Conservation (phyloP, 2,329 filamentous ascomycete genomes). For the Pezicula carpinea region DNA sequence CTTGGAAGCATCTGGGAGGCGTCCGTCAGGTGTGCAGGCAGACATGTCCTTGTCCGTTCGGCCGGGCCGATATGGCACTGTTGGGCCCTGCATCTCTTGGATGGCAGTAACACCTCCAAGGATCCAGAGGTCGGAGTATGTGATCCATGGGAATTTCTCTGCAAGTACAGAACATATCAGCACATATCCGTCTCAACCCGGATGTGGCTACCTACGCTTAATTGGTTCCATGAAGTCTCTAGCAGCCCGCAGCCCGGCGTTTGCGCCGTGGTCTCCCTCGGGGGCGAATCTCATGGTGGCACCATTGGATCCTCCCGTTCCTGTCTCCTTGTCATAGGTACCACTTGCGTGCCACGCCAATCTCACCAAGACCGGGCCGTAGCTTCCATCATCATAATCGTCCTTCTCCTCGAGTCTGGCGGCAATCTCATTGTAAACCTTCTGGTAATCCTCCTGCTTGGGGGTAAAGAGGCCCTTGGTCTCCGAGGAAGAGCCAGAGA, state of each 20-base stretch:
- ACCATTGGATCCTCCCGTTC: conserved; percentile 90
- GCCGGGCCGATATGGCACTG: conserved; percentile 83
- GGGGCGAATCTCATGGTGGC: conserved; percentile 95
- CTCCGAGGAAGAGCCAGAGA: conserved; percentile 32
- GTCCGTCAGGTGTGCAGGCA: conserved; percentile 90
- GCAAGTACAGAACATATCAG: conserved; percentile 15
- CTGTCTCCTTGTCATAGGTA: conserved; percentile 84
- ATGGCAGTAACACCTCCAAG: conserved; percentile 79
- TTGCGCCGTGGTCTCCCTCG: conserved; percentile 86
- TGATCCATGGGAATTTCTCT: conserved; percentile 90
- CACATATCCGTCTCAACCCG: background rate
- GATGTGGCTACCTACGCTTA: conserved; percentile 54
- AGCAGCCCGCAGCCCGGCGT: conserved; percentile 80
- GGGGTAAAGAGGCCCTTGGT: conserved; percentile 59
- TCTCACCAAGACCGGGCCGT: conserved; percentile 84
- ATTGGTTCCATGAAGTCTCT: conserved; percentile 91
- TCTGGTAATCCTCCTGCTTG: conserved; percentile 85
- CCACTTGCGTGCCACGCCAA: conserved; percentile 93
- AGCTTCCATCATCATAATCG: conserved; percentile 95
- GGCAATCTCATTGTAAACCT: conserved; percentile 88
- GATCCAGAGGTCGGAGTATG: conserved; percentile 96
- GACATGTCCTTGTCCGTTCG: conserved; percentile 73
- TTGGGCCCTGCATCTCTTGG: conserved; percentile 91
- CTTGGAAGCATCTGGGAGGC: conserved; percentile 78
- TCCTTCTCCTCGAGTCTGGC: conserved; percentile 78